A percentile compares a stretch with the other conserved stretches of the same genome.
Conservation (phyloP, 2,329 filamentous ascomycete genomes). For the Delphinella strobiligena region DNA sequence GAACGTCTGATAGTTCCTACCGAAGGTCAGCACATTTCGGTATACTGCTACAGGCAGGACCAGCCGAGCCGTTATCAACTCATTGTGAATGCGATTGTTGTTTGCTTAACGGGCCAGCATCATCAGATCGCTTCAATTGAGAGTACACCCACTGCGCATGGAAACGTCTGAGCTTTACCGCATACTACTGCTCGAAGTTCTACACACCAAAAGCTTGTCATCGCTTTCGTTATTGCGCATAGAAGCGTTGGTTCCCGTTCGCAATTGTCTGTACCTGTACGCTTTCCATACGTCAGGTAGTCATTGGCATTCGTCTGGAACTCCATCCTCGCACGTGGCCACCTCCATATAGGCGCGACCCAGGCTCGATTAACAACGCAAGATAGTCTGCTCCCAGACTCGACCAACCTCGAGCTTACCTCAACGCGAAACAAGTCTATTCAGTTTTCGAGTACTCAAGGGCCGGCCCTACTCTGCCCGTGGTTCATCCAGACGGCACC, state of each 20-base stretch:
- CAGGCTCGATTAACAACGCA: not conserved
- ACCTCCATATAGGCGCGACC: too few species aligned
- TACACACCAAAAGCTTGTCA: not conserved
- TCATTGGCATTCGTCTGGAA: not conserved
- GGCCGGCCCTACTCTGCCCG: not conserved
- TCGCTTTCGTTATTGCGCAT: slow-evolving; percentile 2
- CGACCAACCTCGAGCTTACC: not conserved
- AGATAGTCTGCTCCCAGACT: not conserved
- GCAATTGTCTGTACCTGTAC: slow-evolving; percentile 1
- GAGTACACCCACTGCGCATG: slow-evolving; percentile 4
- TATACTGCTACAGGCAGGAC: slow-evolving; percentile 4
- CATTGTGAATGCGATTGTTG: slow-evolving; percentile 7
- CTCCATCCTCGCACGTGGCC: too few species aligned
- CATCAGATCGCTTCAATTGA: not conserved
- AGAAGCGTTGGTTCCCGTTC: slow-evolving; percentile 4
- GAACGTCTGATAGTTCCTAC: slow-evolving; percentile 10
- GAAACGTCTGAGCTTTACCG: slow-evolving; percentile 5
- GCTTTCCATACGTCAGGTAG: slow-evolving; percentile 6
- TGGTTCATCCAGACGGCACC: slow-evolving; percentile 3
- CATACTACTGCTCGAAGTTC: slow-evolving; percentile 1
- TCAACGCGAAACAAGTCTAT: not conserved
- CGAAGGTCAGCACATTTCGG: slow-evolving; percentile 3
- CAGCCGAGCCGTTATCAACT: slow-evolving; percentile 6
- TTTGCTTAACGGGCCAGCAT: slow-evolving; percentile 2
- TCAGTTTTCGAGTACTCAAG: not conserved